Evolutionary conservation across 805 yeast genomes (phyloP).

Genomic region (Candida sakaeoensis): DNA sequence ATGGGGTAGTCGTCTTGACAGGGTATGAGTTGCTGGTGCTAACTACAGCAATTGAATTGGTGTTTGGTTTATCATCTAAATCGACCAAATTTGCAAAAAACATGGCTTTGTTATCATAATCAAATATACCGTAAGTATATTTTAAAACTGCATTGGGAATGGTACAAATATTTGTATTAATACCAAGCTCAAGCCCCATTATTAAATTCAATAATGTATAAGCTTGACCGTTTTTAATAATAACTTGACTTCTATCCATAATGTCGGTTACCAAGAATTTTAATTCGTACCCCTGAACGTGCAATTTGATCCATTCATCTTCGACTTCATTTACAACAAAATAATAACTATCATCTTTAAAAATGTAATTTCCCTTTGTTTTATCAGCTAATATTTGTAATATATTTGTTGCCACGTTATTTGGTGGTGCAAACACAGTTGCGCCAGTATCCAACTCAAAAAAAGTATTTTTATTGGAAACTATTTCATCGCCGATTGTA

Average conservation of each 20-base stretch:
- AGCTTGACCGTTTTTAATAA: constrained; percentile 9
- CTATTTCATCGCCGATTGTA: constrained; percentile 7
- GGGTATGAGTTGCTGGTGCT: constrained; percentile 10
- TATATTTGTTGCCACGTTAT: constrained; percentile 13
- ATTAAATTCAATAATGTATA: constrained; percentile 12
- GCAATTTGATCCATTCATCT: constrained; percentile 7
- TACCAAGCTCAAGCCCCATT: constrained; percentile 12
- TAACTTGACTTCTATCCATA: background rate
- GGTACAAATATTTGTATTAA: constrained; percentile 12
- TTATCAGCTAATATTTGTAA: constrained; percentile 5
- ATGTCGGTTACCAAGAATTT: constrained; percentile 1
- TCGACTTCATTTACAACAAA: constrained; percentile 12
- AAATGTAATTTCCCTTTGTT: constrained; percentile 4
- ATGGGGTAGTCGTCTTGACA: constrained; percentile 13
- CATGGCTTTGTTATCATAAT: constrained; percentile 14
- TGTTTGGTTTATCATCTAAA: constrained; percentile 4
- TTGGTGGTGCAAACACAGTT: constrained; percentile 14
- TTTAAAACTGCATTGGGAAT: constrained; percentile 17
- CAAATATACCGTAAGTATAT: constrained; percentile 16
- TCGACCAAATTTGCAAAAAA: constrained; percentile 13
- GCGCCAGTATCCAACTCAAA: constrained; percentile 18
- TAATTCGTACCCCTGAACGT: constrained; percentile 6
- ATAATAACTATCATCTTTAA: constrained; percentile 9
- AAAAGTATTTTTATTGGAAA: constrained; percentile 13
- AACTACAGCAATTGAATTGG: constrained; percentile 8